Evolutionary conservation across 1,139 yeast genomes (phyloP).

Genomic region (Wickerhamomyces sp.): DNA sequence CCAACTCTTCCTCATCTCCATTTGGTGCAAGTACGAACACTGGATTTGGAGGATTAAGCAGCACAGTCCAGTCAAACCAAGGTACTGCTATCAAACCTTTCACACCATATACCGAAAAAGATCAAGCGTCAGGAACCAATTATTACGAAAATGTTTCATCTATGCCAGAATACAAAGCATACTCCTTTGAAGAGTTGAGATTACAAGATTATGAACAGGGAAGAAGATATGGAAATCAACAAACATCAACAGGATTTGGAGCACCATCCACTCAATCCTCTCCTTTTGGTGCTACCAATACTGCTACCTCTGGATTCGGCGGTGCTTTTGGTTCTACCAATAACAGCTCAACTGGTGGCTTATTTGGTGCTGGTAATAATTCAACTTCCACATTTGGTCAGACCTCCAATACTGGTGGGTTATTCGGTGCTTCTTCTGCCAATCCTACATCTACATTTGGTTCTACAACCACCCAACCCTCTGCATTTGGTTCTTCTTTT

Average conservation of each 20-base stretch:
- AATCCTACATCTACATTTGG: conserved; percentile 1
- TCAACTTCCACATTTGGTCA: conserved; percentile 20
- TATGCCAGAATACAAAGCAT: conserved; percentile 87
- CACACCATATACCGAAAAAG: conserved; percentile 66
- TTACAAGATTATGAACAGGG: conserved; percentile 69
- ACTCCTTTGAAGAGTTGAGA: conserved; percentile 83
- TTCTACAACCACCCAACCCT: conserved; percentile 3
- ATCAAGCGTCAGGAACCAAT: conserved; percentile 52
- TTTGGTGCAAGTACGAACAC: conserved; percentile 30
- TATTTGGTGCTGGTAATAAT: conserved; percentile 18
- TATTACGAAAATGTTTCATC: conserved; percentile 71
- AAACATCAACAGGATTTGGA: conserved; percentile 24
- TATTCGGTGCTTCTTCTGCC: neutral
- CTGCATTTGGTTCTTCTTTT: conserved; percentile 24
- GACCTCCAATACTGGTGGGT: conserved; percentile 13
- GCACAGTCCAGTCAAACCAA: conserved; percentile 38
- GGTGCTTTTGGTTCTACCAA: conserved; percentile 10
- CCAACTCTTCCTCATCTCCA: conserved; percentile 28
- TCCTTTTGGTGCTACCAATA: conserved; percentile 27
- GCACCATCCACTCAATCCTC: conserved; percentile 24
- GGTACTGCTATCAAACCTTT: conserved; percentile 77
- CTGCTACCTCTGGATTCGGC: conserved; percentile 12
- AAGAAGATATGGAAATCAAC: conserved; percentile 25
- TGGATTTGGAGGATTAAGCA: conserved; percentile 32
- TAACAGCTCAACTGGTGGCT: conserved; percentile 4